Base-by-base conservation (phyloP, 106 monocot genomes). In the Apostasia ramifera region DNA sequence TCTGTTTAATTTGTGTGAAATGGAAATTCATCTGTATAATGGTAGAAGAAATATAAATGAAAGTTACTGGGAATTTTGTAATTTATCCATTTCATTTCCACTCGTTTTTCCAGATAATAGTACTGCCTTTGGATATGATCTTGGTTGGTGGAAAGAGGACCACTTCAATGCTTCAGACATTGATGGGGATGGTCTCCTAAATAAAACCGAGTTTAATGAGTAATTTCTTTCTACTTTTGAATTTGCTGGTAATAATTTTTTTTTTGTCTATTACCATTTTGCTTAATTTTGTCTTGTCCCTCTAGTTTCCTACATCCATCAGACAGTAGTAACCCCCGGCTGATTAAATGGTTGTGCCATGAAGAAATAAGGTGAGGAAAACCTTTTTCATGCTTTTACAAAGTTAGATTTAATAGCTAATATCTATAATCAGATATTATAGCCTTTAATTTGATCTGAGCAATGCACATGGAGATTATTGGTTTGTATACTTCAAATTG, bases 81-180 rank as follows among this genome's bases (percentile, higher is more conserved):
- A 26, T 26, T 26, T 26, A 26, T 26, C 26, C 26, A 26, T 26
- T 26, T 26, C 8, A 65, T 68, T 68, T 54, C 0, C 26, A 68
- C 40, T 54, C 53, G 2, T 68, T 54, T 54, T 55, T 53, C 37
- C 54, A 74, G 66, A 74, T 57, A 58, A 57, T 9, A 71, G 76
- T 53, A 66, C 71, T 61, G 64, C 83, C 0, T 66, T 80, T 51
- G 66, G 46, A 55, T 49, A 73, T 74, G 61, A 70, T 53, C 38
- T 81, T 71, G 89, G 82, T 61, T 97, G 88, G 91, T 89, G 88
- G 95, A 86, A 72, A 55, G 81, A 81, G 66, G 93, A 90, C 7
- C 98, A 93, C 69, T 93, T 98, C 73, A 90, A 93, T 90, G 89
- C 93, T 53, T 85, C 98, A 3, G 98, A 93, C 76, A 10, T 88